Evolutionary conservation across 495 filamentous ascomycete genomes (phyloP).

Genomic region (Aspergillus avenaceus): DNA sequence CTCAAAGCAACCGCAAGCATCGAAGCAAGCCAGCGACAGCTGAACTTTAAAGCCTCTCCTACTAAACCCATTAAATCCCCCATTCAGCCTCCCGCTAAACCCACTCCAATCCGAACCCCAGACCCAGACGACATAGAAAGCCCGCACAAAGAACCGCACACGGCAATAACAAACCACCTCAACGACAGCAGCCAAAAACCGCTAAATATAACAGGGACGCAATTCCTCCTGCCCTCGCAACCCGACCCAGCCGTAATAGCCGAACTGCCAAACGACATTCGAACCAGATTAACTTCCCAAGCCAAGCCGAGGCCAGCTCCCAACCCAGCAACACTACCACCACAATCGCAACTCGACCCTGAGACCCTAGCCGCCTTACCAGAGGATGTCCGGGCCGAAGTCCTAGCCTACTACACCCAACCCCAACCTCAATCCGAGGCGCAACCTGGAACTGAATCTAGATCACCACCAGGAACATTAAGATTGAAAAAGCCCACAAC

Average conservation of each 20-base stretch:
- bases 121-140: constrained; percentile 60
- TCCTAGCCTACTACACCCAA: constrained; percentile 62
- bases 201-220: constrained; percentile 75
- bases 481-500: constrained; percentile 47
- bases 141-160: constrained; percentile 60
- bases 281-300: constrained; percentile 61
- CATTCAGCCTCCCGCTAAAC: no score
- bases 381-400: constrained; percentile 75
- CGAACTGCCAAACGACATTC: constrained; percentile 76
- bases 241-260: constrained; percentile 70
- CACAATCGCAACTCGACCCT: constrained; percentile 62
- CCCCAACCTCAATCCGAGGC: no score
- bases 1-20: constrained; percentile 47
- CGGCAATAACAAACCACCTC: constrained; percentile 35
- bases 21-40: constrained; percentile 60
- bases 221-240: constrained; percentile 82
- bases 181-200: constrained; percentile 58
- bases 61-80: no score
- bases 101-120: no score
- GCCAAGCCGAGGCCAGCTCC: no score
- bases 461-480: constrained; percentile 25
- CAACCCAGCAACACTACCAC: no score
- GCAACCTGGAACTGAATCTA: no score
- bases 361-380: constrained; percentile 75
- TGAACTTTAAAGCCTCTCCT: constrained; percentile 52